phyloP scores from a whole-genome alignment of 441 rosid genomes.

The Corymbia citriodora region DNA sequence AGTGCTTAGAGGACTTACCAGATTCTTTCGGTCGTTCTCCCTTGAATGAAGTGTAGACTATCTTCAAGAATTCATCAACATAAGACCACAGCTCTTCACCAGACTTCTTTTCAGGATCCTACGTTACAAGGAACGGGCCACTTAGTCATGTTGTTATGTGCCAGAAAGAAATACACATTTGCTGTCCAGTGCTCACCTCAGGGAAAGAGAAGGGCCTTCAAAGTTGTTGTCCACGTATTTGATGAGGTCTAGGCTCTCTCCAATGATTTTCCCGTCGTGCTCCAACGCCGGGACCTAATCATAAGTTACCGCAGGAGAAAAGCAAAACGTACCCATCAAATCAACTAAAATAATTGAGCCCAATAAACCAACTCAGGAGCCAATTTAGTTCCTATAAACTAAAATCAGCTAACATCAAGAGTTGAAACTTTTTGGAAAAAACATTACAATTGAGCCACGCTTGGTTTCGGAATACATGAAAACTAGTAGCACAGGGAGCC shows the following conservation, averaged over 20 bases:
- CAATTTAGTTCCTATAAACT: no score
- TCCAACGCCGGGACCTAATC: conserved; percentile 81
- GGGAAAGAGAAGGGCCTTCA: conserved; percentile 77
- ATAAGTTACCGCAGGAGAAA: neutral
- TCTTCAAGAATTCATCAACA: conserved; percentile 37
- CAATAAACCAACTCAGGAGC: no score
- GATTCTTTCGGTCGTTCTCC: conserved; percentile 45
- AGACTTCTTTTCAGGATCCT: conserved; percentile 69
- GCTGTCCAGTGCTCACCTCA: conserved; percentile 22
- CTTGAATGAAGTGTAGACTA: conserved; percentile 44
- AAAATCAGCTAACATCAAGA: no score
- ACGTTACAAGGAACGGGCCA: neutral
- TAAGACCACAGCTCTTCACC: conserved; percentile 60
- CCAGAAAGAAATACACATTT: neutral
- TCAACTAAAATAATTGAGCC: neutral
- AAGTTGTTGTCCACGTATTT: conserved; percentile 68
- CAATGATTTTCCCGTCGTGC: conserved; percentile 75
- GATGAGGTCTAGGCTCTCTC: conserved; percentile 84
- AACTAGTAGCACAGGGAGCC: no score
- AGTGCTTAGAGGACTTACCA: conserved; percentile 30
- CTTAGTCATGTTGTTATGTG: neutral
- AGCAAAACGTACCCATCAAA: neutral
- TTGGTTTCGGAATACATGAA: no score
- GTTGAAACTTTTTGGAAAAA: no score
- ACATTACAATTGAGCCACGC: neutral